Evolutionary conservation across 2,329 filamentous ascomycete species (phyloP).

Genomic region (Paraconiothyrium sp.): DNA sequence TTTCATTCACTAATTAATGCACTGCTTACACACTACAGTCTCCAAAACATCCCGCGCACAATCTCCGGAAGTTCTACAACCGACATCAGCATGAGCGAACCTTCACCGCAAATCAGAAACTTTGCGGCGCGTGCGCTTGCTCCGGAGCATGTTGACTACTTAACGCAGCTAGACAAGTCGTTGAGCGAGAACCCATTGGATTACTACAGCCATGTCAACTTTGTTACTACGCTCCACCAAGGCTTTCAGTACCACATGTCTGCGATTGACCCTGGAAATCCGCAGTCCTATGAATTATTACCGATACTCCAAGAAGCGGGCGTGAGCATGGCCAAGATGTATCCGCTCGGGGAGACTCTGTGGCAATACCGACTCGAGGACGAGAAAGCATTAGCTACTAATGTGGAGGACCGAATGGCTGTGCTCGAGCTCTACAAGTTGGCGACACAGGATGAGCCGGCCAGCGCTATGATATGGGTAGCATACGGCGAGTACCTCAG

Average conservation of each 20-base stretch:
- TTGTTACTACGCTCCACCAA: conserved; percentile 60
- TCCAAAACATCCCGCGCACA: conserved; percentile 48
- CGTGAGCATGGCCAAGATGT: conserved; percentile 68
- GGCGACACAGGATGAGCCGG: conserved; percentile 75
- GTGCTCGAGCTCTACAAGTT: conserved; percentile 77
- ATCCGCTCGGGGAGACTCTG: conserved; percentile 77
- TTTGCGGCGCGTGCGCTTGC: conserved; percentile 56
- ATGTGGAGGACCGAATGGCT: conserved; percentile 72
- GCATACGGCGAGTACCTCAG: conserved; percentile 81
- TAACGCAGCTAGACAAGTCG: conserved; percentile 55
- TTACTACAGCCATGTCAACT: conserved; percentile 58
- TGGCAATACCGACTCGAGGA: conserved; percentile 83
- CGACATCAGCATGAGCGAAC: conserved; percentile 59
- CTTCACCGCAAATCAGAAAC: conserved; percentile 54
- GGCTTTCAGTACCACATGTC: conserved; percentile 55
- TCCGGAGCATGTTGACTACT: conserved; percentile 53
- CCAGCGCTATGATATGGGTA: conserved; percentile 76
- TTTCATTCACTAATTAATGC: conserved; percentile 22
- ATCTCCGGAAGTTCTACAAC: conserved; percentile 56
- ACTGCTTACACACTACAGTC: conserved; percentile 16
- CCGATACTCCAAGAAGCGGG: conserved; percentile 60
- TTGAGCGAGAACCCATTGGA: conserved; percentile 59
- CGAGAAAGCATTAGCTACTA: conserved; percentile 68
- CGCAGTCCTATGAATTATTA: conserved; percentile 56
- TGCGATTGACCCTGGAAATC: conserved; percentile 42